Evolutionary conservation across 163 green algal species (phyloP).

Genomic region (Picocystis sp.): DNA sequence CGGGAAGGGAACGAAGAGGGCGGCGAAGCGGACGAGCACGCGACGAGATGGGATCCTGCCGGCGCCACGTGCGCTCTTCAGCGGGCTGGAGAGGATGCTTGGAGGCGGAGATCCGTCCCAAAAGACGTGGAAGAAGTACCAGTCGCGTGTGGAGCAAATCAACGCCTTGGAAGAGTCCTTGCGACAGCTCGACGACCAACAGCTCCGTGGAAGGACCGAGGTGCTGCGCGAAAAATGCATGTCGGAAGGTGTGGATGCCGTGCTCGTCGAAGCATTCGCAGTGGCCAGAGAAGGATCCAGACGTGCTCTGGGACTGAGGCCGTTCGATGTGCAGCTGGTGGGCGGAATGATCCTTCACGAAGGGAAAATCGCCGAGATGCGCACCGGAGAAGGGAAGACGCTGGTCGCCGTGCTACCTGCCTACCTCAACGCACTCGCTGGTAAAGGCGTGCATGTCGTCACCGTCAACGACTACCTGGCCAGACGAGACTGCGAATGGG

Average conservation of each 20-base stretch:
- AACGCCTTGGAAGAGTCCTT: conserved; percentile 21
- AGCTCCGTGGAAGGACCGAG: conserved; percentile 64
- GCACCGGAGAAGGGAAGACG: conserved; percentile 94
- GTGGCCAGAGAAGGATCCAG: conserved; percentile 77
- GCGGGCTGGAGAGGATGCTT: conserved; percentile 10
- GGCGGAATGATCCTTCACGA: conserved; percentile 92
- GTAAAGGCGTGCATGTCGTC: conserved; percentile 86
- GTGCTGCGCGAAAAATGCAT: conserved; percentile 33
- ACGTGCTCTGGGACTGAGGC: conserved; percentile 82
- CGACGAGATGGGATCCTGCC: no score
- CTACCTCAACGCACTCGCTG: conserved; percentile 83
- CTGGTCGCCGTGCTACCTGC: conserved; percentile 88
- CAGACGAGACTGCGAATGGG: conserved; percentile 85
- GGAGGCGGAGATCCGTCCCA: conserved; percentile 11
- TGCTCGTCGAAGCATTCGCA: conserved; percentile 16
- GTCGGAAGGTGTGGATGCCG: no score
- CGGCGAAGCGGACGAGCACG: no score
- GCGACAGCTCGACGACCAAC: conserved; percentile 53
- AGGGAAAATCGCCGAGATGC: conserved; percentile 95
- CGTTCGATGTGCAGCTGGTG: conserved; percentile 95
- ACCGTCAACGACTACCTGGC: conserved; percentile 99
- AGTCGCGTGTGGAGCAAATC: conserved; percentile 16
- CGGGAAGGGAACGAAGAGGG: no score
- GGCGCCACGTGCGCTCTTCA: not conserved
- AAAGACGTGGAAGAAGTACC: conserved; percentile 19